Conservation (phyloP, 2,329 filamentous ascomycete species). For the Pezicula carpinea region DNA sequence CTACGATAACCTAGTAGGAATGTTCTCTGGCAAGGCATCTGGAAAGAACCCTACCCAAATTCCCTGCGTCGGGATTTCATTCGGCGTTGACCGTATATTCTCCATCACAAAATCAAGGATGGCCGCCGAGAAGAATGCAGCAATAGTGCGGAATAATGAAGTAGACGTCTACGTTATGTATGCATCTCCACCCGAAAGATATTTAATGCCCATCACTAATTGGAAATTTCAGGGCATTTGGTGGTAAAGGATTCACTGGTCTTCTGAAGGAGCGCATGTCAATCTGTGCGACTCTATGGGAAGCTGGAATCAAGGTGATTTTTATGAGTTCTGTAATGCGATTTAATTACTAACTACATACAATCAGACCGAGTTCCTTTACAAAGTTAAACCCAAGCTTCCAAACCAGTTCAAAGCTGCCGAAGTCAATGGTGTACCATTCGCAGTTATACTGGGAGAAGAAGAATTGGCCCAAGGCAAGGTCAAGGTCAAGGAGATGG, state of each 20-base stretch:
- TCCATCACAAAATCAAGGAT: constrained; percentile 80
- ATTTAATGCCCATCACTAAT: background rate
- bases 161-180: constrained; percentile 88
- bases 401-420: constrained; percentile 88
- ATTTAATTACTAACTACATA: constrained; percentile 4
- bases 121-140: constrained; percentile 53
- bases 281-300: constrained; percentile 73
- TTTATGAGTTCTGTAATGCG: background rate
- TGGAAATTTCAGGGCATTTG: constrained; percentile 54
- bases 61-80: constrained; percentile 87
- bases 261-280: constrained; percentile 80
- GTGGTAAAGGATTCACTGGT: constrained; percentile 77
- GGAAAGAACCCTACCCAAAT: constrained; percentile 49
- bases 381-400: constrained; percentile 88
- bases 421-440: constrained; percentile 72
- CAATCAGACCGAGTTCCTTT: constrained; percentile 70
- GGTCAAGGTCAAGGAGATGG: constrained; percentile 83
- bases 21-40: constrained; percentile 74
- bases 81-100: constrained; percentile 94
- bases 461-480: constrained; percentile 81
- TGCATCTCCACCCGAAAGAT: background rate
- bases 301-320: constrained; percentile 74
- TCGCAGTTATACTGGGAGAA: constrained; percentile 85
- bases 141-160: constrained; percentile 60
- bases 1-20: constrained; percentile 89